Evolutionary conservation across 2,329 filamentous ascomycete species (phyloP), one percentile per base, ranked within the genome.

Genomic region (Alternaria sp.): DNA sequence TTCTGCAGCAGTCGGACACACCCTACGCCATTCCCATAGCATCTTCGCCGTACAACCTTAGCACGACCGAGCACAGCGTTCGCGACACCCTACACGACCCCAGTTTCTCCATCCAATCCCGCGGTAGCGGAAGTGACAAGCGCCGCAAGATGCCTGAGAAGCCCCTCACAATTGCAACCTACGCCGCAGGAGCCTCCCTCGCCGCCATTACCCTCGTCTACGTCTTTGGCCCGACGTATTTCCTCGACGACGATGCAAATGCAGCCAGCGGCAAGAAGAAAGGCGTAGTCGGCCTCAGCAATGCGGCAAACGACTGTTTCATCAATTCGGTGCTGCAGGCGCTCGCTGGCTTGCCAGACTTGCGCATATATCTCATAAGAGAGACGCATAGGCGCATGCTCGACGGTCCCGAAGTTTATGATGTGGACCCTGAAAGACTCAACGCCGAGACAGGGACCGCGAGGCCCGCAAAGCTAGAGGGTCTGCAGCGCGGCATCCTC

Each of bases 271-370:
- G 55, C 44, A 89, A 91, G 70, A 89, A 92, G 71, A 95, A 93
- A 77, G 92, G 92, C 62, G 92, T 96, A 46, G 93, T 98, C 59
- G 96, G 96, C 43, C 86, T 98, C 36, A 77, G 72, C 67, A 99
- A 99, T 80, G 90, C 93, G 9, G 96, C 95, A 70, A 99, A 99
- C 81, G 96, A 86, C 74, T 86, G 83, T 79, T 85, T 84, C 73
- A 97, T 98, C 83, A 99, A 99, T 81, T 97, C 93, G 23, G 91
- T 97, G 19, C 87, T 99, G 36, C 96, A 99, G 83, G 93, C 93
- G 8, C 86, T 99, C 46, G 95, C 96, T 13, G 96, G 96, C 3
- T 85, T 98, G 30, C 92, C 91, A 54, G 93, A 98, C 78, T 84
- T 99, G 75, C 90, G 96, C 67, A 82, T 96, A 70, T 99, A 97